phyloP scores from a whole-genome alignment of 169 alveolate genomes.

The Cryptosporidium xiaoi region DNA sequence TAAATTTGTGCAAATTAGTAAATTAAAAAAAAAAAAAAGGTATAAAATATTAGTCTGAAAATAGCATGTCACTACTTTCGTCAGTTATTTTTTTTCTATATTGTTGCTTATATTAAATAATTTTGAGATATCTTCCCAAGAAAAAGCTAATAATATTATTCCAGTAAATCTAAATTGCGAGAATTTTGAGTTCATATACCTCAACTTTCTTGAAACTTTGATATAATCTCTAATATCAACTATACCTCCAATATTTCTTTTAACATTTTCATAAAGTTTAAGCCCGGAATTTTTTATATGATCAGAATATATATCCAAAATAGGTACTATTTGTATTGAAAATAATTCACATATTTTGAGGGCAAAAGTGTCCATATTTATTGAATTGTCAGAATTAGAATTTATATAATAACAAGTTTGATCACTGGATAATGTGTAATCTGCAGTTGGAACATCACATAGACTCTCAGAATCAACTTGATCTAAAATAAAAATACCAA shows the following conservation, averaged over 20 bases:
- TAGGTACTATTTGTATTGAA: conserved; percentile 47
- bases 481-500: conserved; percentile 42
- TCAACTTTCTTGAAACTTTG: conserved; percentile 30
- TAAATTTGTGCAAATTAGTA: too few relatives aligned
- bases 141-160: conserved; percentile 26
- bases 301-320: not conserved
- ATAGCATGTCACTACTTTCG: not conserved
- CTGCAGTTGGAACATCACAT: conserved; percentile 40
- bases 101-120: conserved; percentile 2
- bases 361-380: conserved; percentile 27
- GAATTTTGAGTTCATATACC: conserved; percentile 18
- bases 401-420: not conserved
- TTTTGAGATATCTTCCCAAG: conserved; percentile 39
- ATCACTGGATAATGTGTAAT: conserved; percentile 4
- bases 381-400: conserved; percentile 5
- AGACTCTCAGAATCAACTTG: not conserved
- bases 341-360: conserved; percentile 47
- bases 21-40: too few relatives aligned
- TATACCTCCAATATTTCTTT: conserved; percentile 33
- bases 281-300: conserved; percentile 2
- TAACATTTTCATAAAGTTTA: conserved; percentile 42
- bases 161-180: conserved; percentile 59
- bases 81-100: not conserved
- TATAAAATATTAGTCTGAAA: too few relatives aligned
- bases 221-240: conserved; percentile 37